phyloP scores from a whole-genome alignment of 352 stramenopile species.

The Pythium inflatum region DNA sequence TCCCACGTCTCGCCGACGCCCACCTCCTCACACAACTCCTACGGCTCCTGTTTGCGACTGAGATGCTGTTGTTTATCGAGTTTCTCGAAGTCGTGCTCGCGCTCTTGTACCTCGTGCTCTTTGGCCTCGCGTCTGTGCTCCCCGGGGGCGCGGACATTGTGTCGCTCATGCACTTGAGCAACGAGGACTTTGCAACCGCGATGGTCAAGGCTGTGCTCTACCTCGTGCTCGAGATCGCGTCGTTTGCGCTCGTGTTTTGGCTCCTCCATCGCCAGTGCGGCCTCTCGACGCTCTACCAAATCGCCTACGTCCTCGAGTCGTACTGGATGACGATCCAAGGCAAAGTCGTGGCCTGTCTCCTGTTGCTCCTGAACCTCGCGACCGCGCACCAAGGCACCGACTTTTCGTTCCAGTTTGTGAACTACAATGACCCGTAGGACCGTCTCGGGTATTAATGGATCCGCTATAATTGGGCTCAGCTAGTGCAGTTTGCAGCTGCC shows the following conservation, averaged over 20 bases:
- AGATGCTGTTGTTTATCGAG: slow-evolving; percentile 40
- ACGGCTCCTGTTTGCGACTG: slow-evolving; percentile 33
- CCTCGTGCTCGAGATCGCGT: slow-evolving; percentile 38
- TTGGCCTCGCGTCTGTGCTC: background rate
- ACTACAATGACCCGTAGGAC: slow-evolving; percentile 13
- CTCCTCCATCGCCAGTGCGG: slow-evolving; percentile 35
- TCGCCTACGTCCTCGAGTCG: slow-evolving; percentile 43
- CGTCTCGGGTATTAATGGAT: background rate
- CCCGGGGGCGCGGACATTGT: slow-evolving; percentile 20
- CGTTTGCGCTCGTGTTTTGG: slow-evolving; percentile 34
- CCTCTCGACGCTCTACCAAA: slow-evolving; percentile 32
- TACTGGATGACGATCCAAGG: slow-evolving; percentile 43
- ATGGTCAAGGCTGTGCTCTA: slow-evolving; percentile 25
- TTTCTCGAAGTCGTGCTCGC: slow-evolving; percentile 33
- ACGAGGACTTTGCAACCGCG: background rate
- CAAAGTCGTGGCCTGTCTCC: slow-evolving; percentile 39
- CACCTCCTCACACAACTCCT: slow-evolving; percentile 35
- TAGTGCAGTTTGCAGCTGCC: too few species aligned
- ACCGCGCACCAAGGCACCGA: slow-evolving; percentile 24
- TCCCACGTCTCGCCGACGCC: slow-evolving; percentile 28
- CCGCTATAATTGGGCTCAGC: too few species aligned
- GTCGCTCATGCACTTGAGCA: background rate
- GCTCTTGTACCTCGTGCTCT: slow-evolving; percentile 7
- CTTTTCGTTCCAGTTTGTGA: slow-evolving; percentile 10
- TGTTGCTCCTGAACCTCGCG: slow-evolving; percentile 11